Percentiles rank a stretch among this genome's conserved stretches.
These are phyloP conservation scores for Ogataea henricii DNA, from an alignment of 805 yeast species.

Conservation along the genomic window DNA sequence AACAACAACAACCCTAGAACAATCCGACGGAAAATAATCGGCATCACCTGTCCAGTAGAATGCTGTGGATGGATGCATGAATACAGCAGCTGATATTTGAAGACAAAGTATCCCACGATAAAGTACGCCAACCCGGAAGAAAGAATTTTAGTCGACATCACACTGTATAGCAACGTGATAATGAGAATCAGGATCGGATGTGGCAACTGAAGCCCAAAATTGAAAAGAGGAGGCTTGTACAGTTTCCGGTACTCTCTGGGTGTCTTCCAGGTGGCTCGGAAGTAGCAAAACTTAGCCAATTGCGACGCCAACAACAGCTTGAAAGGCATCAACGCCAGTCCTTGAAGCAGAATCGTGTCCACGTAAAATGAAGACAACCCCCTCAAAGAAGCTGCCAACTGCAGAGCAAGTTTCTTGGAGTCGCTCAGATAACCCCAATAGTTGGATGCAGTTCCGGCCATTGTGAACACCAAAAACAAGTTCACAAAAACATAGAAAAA, in stretches of 20 bases:
- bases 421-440: constrained; percentile 82
- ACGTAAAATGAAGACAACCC: constrained; percentile 86
- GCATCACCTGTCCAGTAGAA: constrained; percentile 97
- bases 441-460: constrained; percentile 88
- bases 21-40: constrained; percentile 79
- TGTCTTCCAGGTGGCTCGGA: constrained; percentile 65
- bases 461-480: constrained; percentile 88
- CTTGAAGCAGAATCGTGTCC: constrained; percentile 79
- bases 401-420: constrained; percentile 85
- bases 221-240: constrained; percentile 87
- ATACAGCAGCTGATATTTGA: constrained; percentile 86
- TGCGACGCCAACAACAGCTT: constrained; percentile 81
- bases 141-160: constrained; percentile 83
- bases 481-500: constrained; percentile 94
- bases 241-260: constrained; percentile 78
- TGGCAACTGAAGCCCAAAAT: constrained; percentile 88
- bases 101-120: constrained; percentile 81
- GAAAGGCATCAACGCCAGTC: constrained; percentile 88
- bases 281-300: constrained; percentile 70
- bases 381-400: constrained; percentile 77
- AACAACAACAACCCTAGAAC: constrained; percentile 78
- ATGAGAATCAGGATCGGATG: constrained; percentile 86
- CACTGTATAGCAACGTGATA: constrained; percentile 84
- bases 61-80: constrained; percentile 95
- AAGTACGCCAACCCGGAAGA: constrained; percentile 85